Evolutionary conservation across 148 eudicot species (phyloP).

Genomic region (Chenopodium suecicum): DNA sequence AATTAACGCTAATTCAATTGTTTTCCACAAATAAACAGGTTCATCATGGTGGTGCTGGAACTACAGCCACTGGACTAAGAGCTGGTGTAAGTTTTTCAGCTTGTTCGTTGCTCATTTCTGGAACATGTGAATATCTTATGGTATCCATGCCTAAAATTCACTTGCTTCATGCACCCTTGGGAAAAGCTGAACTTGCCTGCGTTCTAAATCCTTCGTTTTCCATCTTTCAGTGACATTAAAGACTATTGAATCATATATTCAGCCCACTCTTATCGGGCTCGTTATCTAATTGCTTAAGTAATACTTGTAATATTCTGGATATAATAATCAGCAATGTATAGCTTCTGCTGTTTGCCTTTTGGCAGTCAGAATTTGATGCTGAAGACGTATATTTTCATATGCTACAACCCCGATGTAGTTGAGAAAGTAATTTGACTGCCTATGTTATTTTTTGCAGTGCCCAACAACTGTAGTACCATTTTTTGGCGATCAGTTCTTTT

Average conservation of each 20-base stretch:
- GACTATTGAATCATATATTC: background rate
- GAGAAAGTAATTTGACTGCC: conserved; percentile 8
- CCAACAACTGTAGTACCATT: conserved; percentile 94
- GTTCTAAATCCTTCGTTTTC: background rate
- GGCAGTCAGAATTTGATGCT: background rate
- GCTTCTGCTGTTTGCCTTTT: background rate
- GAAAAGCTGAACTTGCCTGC: background rate
- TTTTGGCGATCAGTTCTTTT: conserved; percentile 96
- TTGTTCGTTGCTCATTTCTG: background rate
- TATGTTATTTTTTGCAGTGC: conserved; percentile 54
- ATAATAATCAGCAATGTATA: background rate
- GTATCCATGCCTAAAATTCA: background rate
- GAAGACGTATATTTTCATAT: background rate
- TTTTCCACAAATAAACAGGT: conserved; percentile 36
- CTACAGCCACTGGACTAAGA: conserved; percentile 90
- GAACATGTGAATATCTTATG: conserved; percentile 2
- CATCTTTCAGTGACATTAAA: background rate
- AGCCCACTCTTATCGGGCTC: background rate
- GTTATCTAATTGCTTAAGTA: background rate
- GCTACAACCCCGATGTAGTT: background rate
- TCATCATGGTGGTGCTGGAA: conserved; percentile 99
- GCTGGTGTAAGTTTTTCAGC: conserved; percentile 65
- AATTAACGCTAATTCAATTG: background rate
- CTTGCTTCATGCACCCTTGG: background rate
- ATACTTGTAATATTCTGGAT: background rate